These are phyloP conservation scores for Fusarium subtropicale DNA, from an alignment of 2,329 filamentous ascomycete genomes.

Conservation along the genomic window DNA sequence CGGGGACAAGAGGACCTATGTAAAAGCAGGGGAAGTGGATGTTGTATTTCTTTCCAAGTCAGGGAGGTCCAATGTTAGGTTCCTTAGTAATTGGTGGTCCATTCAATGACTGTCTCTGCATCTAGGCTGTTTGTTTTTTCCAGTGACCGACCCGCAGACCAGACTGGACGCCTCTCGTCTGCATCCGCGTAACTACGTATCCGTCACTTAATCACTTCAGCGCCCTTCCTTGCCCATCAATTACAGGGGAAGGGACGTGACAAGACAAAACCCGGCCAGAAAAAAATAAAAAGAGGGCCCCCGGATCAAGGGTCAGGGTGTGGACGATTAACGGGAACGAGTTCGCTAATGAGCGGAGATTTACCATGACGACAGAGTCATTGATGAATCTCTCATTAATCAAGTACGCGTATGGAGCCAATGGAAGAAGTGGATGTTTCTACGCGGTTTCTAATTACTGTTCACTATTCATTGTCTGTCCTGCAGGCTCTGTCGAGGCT, in stretches of 20 bases:
- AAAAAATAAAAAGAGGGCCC: constrained; percentile 38
- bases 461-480: background rate
- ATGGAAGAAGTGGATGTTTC: constrained; percentile 4
- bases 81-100: constrained; percentile 34
- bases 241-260: constrained; percentile 17
- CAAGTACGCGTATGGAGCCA: background rate
- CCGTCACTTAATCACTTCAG: constrained; percentile 11
- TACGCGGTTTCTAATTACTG: background rate
- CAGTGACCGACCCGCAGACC: constrained; percentile 21
- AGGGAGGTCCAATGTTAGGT: constrained; percentile 21
- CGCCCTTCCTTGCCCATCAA: constrained; percentile 6
- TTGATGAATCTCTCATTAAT: background rate
- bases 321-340: constrained; percentile 36
- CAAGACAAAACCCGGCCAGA: background rate
- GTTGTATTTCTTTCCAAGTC: constrained; percentile 28
- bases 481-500: background rate
- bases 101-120: background rate
- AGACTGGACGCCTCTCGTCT: constrained; percentile 18
- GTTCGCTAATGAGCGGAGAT: constrained; percentile 37
- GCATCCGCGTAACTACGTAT: constrained; percentile 1
- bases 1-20: constrained; percentile 15
- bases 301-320: constrained; percentile 33
- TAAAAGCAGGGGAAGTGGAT: constrained; percentile 32
- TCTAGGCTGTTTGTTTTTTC: constrained; percentile 4
- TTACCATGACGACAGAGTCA: constrained; percentile 24